Evolutionary conservation across 306 rosid genomes (phyloP), one percentile per base, ranked within the genome.

Genomic region (Prunus fruticosa): DNA sequence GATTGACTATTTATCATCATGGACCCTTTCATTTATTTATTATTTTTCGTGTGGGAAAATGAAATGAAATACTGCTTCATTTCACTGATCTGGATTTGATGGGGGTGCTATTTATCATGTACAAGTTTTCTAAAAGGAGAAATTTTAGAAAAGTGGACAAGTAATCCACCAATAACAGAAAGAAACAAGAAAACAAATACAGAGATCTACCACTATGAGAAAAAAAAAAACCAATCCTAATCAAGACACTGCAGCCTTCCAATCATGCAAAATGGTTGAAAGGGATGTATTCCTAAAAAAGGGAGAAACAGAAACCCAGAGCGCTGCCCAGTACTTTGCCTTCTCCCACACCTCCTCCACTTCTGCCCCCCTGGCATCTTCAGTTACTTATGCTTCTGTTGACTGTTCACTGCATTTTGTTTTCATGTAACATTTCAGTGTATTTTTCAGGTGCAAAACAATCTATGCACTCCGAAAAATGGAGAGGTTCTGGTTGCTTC

Each of bases 401-500:
- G 60, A 56, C 51, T 71, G 20, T 19, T 79, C 30, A 41, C 60
- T 67, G 34, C 50, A 66, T 58, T 63, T 68, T 60, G 43, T 67
- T 62, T 22, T 56, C 51, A 20, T 74, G 61, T 77, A 64, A 80
- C 20, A 46, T 54, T 82, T 67, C 58, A 43, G 41, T 79, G 80
- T 81, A 34, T 76, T 80, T 71, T 27, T 67, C 89, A 94, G 98
- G 98, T 94, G 80, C 95, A 92, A 87, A 90, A 91, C 87, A 94
- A 94, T 86, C 84, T 94, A 71, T 94, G 98, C 88, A 94, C 98
- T 15, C 98, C 98, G 8, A 94, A 94, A 84, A 94, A 94, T 83
- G 98, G 98, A 64, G 98, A 94, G 82, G 92, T 94, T 78, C 77
- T 94, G 80, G 97, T 94, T 85, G 98, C 98, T 80, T 94, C 98